Percentiles rank a stretch among this genome's conserved stretches.
phyloP scores from a whole-genome alignment of 352 stramenopile genomes.

The Phytophthora lateralis region DNA sequence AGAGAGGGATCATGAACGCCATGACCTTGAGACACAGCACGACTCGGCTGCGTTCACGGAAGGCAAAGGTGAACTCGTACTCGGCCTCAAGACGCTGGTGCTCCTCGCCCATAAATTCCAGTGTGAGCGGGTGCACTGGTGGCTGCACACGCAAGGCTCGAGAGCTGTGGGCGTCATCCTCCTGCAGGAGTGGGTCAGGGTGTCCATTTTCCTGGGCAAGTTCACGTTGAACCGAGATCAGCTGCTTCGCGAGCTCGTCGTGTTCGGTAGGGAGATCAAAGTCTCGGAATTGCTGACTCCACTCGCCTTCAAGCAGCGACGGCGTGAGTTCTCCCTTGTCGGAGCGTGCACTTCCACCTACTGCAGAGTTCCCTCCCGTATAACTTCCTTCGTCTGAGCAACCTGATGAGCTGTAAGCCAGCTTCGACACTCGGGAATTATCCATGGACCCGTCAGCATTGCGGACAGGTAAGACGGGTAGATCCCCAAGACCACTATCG shows the following conservation, averaged over 20 bases:
- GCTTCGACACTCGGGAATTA: constrained; percentile 18
- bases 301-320: constrained; percentile 70
- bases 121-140: constrained; percentile 71
- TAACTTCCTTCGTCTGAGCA: constrained; percentile 43
- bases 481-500: constrained; percentile 65
- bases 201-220: constrained; percentile 78
- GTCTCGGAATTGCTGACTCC: constrained; percentile 82
- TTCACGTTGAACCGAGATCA: constrained; percentile 69
- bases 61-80: constrained; percentile 77
- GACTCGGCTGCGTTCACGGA: constrained; percentile 68
- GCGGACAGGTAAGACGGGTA: constrained; percentile 18
- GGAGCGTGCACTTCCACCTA: constrained; percentile 17
- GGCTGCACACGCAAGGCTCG: constrained; percentile 67
- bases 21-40: constrained; percentile 78
- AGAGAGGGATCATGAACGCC: constrained; percentile 72
- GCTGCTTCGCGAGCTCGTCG: constrained; percentile 80
- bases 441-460: constrained; percentile 20
- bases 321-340: constrained; percentile 49
- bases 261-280: constrained; percentile 80
- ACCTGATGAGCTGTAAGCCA: constrained; percentile 38
- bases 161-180: constrained; percentile 74
- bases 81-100: constrained; percentile 76
- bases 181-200: constrained; percentile 58
- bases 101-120: constrained; percentile 88
- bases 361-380: constrained; percentile 4